Evolutionary conservation across 2,329 filamentous ascomycete genomes (phyloP), one percentile per base, ranked within the genome.

Genomic region (Chaetomiaceae sp.): DNA sequence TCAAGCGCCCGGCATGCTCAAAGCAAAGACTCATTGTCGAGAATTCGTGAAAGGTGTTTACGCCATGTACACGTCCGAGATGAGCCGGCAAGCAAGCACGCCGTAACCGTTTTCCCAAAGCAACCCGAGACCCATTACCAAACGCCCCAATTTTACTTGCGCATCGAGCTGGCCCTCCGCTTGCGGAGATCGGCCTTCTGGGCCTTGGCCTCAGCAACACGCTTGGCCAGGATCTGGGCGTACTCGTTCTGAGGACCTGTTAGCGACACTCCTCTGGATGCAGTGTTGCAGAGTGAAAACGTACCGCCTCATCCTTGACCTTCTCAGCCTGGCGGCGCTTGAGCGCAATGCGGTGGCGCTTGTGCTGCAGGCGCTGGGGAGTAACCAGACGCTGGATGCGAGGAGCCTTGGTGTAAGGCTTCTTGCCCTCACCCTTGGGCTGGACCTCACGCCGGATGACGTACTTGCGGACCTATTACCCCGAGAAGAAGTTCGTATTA

Each of bases 331-430:
- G 89, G 78, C 94, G 92, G 77, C 92, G 90, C 91, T 99, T 99
- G 80, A 99, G 88, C 71, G 94, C 92, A 71, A 95, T 81, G 69
- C 91, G 85, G 84, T 97, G 94, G 72, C 94, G 91, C 89, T 97
- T 99, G 88, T 96, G 94, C 85, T 99, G 94, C 73, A 99, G 91
- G 77, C 94, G 94, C 82, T 97, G 94, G 76, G 94, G 94, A 72
- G 94, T 99, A 70, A 99, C 91, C 70, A 99, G 90, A 76, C 94
- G 90, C 87, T 99, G 94, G 81, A 99, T 99, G 85, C 92, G 95
- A 77, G 94, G 94, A 70, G 94, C 94, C 89, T 99, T 99, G 88
- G 92, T 96, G 87, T 97, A 97, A 69, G 91, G 79, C 81, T 89
- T 88, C 82, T 94, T 95, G 80, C 91, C 92, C 84, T 97, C 94